Base-by-base conservation (phyloP, 1,139 yeast genomes). In the Spathaspora sp. region DNA sequence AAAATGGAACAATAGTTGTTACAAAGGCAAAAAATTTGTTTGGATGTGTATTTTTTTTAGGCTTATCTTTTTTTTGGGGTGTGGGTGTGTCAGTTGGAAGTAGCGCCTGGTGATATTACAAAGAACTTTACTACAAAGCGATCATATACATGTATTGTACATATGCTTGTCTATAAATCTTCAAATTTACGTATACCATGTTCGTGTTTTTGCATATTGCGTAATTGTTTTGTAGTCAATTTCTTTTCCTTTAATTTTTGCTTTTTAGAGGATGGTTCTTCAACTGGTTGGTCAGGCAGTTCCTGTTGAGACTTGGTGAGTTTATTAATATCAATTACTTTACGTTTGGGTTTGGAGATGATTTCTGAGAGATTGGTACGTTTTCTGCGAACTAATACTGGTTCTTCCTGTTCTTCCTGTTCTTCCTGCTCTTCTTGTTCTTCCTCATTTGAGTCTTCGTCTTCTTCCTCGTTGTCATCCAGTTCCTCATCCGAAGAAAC, bases 161-260 rank as follows among this genome's bases (percentile, higher is more conserved):
- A 25, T 25, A 8, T 25, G 5, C 23, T 20, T 20, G 4, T 20
- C 53, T 67, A 82, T 47, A 84, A 65, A 43, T 76, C 89, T n/a
- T 84, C 89, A 55, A 85, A 85, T 50, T 68, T 76, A 38, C 79
- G 72, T 46, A 86, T 86, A 0, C 93, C 91, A 52, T 84, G 87
- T 49, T 81, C 83, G 44, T 78, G 82, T 41, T 68, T 72, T 51
- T 77, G 82, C 55, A 70, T 58, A 50, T 78, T 79, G 42, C 74
- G 66, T 42, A 74, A 56, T 52, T 76, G 81, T 49, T 78, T 79
- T 37, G 77, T 67, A 3, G 76, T 64, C 45, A 76, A 47, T 43
- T 71, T 68, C 49, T 69, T 71, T 29, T 65, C 65, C 50, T 60
- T 60, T 36, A 54, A 55, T 54, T 65, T 67, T 50, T 54, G 58